These are phyloP conservation scores for Sedum album DNA, from an alignment of 164 flowering plant genomes.

Conservation along the genomic window DNA sequence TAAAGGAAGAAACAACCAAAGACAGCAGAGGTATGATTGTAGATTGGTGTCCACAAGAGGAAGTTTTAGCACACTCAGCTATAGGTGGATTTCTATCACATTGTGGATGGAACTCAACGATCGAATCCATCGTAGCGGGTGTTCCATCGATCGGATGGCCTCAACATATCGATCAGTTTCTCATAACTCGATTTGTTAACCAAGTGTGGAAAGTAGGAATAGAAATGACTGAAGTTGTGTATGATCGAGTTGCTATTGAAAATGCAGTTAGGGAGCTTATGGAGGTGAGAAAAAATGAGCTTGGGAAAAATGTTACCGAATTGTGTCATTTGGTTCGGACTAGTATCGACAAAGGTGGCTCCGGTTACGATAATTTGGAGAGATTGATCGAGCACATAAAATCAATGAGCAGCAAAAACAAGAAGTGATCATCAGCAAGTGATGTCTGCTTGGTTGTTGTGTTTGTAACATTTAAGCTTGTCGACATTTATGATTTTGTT, in stretches of 20 bases:
- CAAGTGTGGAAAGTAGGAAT: background rate
- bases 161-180: conserved; percentile 7
- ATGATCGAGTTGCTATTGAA: background rate
- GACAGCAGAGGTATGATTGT: conserved; percentile 1
- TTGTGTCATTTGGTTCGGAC: background rate
- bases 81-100: background rate
- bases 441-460: background rate
- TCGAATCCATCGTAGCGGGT: background rate
- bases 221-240: background rate
- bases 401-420: background rate
- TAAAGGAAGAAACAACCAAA: background rate
- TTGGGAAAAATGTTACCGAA: background rate
- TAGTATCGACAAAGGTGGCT: conserved; percentile 3
- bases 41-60: conserved; percentile 4
- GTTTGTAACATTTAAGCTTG: background rate
- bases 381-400: background rate
- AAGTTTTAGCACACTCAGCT: conserved; percentile 1
- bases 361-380: background rate
- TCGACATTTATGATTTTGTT: background rate
- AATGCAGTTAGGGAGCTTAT: conserved; percentile 5
- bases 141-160: conserved; percentile 3
- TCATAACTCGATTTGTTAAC: conserved; percentile 1
- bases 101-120: conserved; percentile 4
- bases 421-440: background rate
- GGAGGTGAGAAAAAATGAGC: background rate